These are phyloP conservation scores for Croton laevigatus DNA, from an alignment of 441 rosid genomes.

Conservation along the genomic window DNA sequence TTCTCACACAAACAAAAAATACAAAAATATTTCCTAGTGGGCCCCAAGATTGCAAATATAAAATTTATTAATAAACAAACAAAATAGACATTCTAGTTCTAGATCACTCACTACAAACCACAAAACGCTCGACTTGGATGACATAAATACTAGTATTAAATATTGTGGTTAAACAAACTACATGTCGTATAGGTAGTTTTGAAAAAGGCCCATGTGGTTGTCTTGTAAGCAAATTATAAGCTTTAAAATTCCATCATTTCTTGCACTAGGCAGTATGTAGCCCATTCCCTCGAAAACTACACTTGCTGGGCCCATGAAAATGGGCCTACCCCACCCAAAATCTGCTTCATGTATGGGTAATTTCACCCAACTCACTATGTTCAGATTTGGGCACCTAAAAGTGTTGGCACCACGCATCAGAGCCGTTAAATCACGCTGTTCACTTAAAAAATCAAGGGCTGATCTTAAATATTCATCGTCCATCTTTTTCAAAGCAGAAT, in stretches of 20 bases:
- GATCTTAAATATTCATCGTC: slow-evolving; percentile 15
- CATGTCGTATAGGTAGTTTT: neutral
- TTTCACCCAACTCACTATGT: slow-evolving; percentile 5
- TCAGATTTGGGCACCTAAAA: slow-evolving; percentile 5
- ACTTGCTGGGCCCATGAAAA: slow-evolving; percentile 10
- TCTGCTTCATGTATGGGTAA: slow-evolving; percentile 5
- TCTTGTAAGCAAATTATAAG: neutral
- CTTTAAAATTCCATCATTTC: neutral
- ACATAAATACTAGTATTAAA: too few species aligned
- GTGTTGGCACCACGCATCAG: slow-evolving; percentile 3
- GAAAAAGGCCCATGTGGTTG: neutral
- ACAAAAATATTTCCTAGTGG: too few species aligned
- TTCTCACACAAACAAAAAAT: too few species aligned
- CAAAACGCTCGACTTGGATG: too few species aligned
- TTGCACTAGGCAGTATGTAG: neutral
- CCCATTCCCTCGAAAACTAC: slow-evolving; percentile 1
- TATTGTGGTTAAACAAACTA: neutral
- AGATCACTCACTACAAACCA: too few species aligned
- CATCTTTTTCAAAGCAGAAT: slow-evolving; percentile 6
- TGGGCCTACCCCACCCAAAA: slow-evolving; percentile 11
- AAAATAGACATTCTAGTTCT: too few species aligned
- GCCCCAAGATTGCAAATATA: too few species aligned
- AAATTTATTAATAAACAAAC: too few species aligned
- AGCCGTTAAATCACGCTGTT: neutral
- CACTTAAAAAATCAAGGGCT: slow-evolving; percentile 11